phyloP scores from a whole-genome alignment of 495 filamentous ascomycete genomes.

The Aspergillus incahuasiensis region DNA sequence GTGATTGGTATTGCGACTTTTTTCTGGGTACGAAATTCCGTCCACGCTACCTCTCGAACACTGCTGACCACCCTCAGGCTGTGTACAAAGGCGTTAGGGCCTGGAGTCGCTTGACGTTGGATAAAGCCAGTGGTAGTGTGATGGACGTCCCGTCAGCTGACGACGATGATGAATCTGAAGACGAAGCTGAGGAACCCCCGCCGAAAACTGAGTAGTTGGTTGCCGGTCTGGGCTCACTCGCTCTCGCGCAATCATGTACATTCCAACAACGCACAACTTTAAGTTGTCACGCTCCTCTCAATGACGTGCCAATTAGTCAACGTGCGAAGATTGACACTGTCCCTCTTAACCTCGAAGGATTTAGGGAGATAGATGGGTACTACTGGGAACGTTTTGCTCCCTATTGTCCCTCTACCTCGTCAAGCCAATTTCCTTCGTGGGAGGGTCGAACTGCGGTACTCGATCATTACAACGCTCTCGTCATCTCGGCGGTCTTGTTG shows the following conservation, averaged over 20 bases:
- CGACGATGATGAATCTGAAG: slow-evolving; percentile 59
- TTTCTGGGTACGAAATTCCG: slow-evolving; percentile 60
- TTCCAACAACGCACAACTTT: slow-evolving; percentile 66
- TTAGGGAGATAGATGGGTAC: slow-evolving; percentile 27
- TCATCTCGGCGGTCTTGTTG: slow-evolving; percentile 13
- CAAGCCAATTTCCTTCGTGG: slow-evolving; percentile 31
- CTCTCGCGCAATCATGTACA: not conserved
- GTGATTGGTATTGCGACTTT: slow-evolving; percentile 77
- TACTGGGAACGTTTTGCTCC: slow-evolving; percentile 39
- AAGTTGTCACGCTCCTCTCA: slow-evolving; percentile 78
- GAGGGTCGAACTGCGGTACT: slow-evolving; percentile 34
- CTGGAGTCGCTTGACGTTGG: slow-evolving; percentile 62
- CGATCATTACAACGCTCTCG: slow-evolving; percentile 14
- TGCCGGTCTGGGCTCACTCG: not conserved
- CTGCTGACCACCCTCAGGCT: slow-evolving; percentile 47
- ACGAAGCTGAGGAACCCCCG: slow-evolving; percentile 31
- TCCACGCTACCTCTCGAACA: slow-evolving; percentile 5
- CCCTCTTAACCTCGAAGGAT: slow-evolving; percentile 32
- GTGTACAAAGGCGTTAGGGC: slow-evolving; percentile 75
- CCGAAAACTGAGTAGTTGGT: slow-evolving; percentile 8
- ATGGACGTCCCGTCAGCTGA: slow-evolving; percentile 77
- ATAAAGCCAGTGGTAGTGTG: slow-evolving; percentile 71
- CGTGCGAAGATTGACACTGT: slow-evolving; percentile 74
- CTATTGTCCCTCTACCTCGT: slow-evolving; percentile 28
- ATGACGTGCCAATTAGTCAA: slow-evolving; percentile 90